A percentile compares a stretch with the other conserved stretches of the same genome.
Evolutionary conservation across 371 early-diverging fungal species (phyloP).

Genomic region (Massospora cicadina): DNA sequence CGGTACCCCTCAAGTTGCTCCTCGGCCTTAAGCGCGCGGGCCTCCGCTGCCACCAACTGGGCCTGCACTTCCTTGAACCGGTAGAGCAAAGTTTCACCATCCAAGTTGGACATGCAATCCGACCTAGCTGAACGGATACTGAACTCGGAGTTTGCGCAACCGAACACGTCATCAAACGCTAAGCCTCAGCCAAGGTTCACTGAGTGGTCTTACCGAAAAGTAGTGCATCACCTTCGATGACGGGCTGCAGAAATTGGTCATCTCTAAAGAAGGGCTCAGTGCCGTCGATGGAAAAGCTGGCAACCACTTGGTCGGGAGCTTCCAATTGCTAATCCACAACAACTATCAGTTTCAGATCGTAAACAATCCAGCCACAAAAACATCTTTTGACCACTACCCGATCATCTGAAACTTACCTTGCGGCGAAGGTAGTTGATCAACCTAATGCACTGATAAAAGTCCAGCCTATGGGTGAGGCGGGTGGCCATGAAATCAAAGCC

Average conservation of each 20-base stretch:
- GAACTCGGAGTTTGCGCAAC: constrained; percentile 16
- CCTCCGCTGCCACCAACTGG: constrained; percentile 24
- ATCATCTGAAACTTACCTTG: constrained; percentile 19
- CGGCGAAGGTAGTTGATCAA: constrained; percentile 67
- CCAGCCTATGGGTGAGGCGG: constrained; percentile 24
- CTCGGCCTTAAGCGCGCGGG: constrained; percentile 23
- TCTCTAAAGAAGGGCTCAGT: constrained; percentile 42
- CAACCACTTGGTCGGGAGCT: not conserved
- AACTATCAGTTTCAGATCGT: too few species aligned
- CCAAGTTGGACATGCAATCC: not conserved
- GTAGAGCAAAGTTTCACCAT: constrained; percentile 3
- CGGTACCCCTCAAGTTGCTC: constrained; percentile 48
- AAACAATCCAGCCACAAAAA: too few species aligned
- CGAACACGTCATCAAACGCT: constrained; percentile 41
- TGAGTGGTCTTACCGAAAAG: constrained; percentile 32
- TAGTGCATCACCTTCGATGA: constrained; percentile 61
- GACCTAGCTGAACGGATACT: not conserved
- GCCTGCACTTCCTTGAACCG: constrained; percentile 16
- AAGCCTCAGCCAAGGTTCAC: constrained; percentile 1
- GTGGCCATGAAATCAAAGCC: constrained; percentile 38
- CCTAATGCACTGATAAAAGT: constrained; percentile 72
- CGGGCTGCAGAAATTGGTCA: constrained; percentile 56
- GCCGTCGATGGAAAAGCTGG: constrained; percentile 20
- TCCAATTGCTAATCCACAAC: not conserved
- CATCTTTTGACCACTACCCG: constrained; percentile 14